Evolutionary conservation across 1,284 basidiomycete species (phyloP), one percentile per base, ranked within the genome.

Genomic region (Trametes versicolor): DNA sequence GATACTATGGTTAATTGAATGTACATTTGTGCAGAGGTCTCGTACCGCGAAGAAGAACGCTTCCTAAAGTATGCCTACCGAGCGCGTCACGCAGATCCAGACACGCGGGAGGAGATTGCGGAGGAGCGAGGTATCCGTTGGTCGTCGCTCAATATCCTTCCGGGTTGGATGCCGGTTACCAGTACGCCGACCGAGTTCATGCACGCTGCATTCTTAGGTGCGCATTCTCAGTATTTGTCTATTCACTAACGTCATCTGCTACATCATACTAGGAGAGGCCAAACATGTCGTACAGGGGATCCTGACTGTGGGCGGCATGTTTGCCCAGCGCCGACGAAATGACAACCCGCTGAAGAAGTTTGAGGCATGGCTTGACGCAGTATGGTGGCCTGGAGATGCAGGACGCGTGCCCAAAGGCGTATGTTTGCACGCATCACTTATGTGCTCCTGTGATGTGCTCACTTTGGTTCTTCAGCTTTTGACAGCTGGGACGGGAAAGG

Each of bases 241-340:
- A n/a, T n/a, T n/a, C n/a, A n/a, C 19, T 55, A 19, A 4, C 36
- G 8, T 29, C 19, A 25, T 47, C 25, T 48, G 27, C 41, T 34
- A 50, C 37, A 17, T 34, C 10, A 10, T 27, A 29, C 36, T 47
- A 69, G 70, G 57, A 7, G 49, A 71, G 27, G 60, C 70, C 5
- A 71, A 73, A 45, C 73, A 75, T 62, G 34, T 72, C 4, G 51
- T 65, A n/a, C 67, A 67, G 32, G 64, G 64, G 13, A 74, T 75
- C 17, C 54, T 74, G 3, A 50, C 63, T 50, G 67, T 58, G 3
- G 66, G 63, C 21, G 68, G 71, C 0, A 69, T 75, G 71, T 65
- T 75, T 58, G 66, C 65, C 32, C 21, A 53, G 37, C 52, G 59
- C 15, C 45, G 43, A 15, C 27, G 43, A 19, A 8, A 21, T 2